These are phyloP conservation scores for Glomus cerebriforme DNA, from an alignment of 192 early-diverging fungal species.

Conservation along the genomic window DNA sequence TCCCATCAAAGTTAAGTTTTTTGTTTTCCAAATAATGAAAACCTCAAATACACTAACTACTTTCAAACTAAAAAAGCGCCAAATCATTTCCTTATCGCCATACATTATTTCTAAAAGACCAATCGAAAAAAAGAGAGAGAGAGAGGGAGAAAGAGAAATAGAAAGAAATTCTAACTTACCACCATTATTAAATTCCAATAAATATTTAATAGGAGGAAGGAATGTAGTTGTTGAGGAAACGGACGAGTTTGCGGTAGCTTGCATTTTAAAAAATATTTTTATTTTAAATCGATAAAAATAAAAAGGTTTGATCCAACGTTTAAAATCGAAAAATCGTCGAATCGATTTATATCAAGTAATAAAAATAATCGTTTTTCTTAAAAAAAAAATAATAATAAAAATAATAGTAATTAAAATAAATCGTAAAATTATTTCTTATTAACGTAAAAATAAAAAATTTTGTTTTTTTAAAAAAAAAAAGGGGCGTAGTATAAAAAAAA, in stretches of 20 bases:
- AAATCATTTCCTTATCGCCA: neutral
- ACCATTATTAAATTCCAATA: neutral
- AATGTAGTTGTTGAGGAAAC: neutral
- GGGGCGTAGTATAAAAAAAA: no score
- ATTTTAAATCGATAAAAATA: neutral
- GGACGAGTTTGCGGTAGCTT: neutral
- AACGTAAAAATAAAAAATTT: neutral
- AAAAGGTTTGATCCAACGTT: neutral
- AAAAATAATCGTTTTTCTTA: neutral
- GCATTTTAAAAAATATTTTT: neutral
- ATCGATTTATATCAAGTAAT: neutral
- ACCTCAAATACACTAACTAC: neutral
- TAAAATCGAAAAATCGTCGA: neutral
- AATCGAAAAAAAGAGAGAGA: neutral
- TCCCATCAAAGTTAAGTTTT: neutral
- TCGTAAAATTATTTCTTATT: neutral
- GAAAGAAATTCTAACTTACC: neutral
- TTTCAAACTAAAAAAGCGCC: neutral
- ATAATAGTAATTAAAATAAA: neutral
- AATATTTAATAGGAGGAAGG: neutral
- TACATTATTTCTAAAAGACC: no score
- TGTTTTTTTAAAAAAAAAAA: no score
- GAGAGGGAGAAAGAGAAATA: neutral
- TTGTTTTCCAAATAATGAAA: neutral
- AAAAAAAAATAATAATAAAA: neutral